A percentile compares a stretch with the other conserved stretches of the same genome.
Evolutionary conservation across 2,329 filamentous ascomycete species (phyloP).

Genomic region (Ophiocordyceps camponoti-saundersi): DNA sequence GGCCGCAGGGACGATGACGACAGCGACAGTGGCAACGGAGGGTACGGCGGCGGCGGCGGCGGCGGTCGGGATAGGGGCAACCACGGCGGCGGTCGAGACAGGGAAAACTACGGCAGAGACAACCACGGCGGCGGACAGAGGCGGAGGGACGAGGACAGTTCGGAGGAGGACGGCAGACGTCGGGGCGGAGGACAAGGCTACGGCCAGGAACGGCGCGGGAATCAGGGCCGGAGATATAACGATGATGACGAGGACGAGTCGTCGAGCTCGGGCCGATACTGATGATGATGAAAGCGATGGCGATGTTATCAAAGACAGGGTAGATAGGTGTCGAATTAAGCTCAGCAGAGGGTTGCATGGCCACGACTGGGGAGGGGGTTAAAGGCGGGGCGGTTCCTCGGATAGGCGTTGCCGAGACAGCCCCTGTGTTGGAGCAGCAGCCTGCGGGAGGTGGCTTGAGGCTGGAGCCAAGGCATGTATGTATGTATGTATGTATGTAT

Average conservation of each 20-base stretch:
- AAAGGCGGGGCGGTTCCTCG: neutral
- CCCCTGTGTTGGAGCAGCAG: neutral
- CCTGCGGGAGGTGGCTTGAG: neutral
- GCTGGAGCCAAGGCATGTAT: no score
- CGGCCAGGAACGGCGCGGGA: neutral
- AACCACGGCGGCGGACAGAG: constrained; percentile 4
- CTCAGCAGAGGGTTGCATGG: neutral
- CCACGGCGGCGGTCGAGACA: neutral
- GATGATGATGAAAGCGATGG: neutral
- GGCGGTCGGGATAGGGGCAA: constrained; percentile 2
- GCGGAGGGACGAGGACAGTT: constrained; percentile 1
- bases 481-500: neutral
- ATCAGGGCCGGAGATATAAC: neutral
- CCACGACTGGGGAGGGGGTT: neutral
- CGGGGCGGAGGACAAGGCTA: neutral
- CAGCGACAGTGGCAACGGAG: constrained; percentile 4
- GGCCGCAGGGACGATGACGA: constrained; percentile 3
- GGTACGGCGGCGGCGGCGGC: constrained; percentile 7
- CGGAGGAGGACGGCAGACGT: neutral
- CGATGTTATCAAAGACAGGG: neutral
- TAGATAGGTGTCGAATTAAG: neutral
- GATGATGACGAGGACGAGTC: neutral
- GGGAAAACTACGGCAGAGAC: constrained; percentile 5
- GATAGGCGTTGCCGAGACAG: neutral
- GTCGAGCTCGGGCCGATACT: neutral